These are phyloP conservation scores for Cenchrus fungigraminus DNA, from an alignment of 176 grass and related monocot species.

Conservation along the genomic window DNA sequence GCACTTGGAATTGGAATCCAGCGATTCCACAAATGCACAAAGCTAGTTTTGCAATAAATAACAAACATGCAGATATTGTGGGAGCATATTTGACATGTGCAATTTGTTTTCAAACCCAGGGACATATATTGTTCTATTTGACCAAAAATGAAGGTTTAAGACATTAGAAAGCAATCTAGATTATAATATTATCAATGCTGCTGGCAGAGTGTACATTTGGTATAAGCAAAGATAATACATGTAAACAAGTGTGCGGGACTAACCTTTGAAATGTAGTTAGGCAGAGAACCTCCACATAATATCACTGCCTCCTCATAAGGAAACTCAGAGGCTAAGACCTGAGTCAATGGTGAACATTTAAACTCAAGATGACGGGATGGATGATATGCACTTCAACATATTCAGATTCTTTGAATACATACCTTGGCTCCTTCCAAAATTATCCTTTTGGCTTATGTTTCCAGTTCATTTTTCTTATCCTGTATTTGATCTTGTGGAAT, in stretches of 20 bases:
- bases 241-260: background rate
- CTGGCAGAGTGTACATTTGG: background rate
- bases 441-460: too few relatives aligned
- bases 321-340: constrained; percentile 59
- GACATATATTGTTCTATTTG: too few relatives aligned
- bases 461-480: too few relatives aligned
- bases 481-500: too few relatives aligned
- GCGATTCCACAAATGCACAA: too few relatives aligned
- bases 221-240: background rate
- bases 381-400: background rate
- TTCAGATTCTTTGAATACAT: background rate
- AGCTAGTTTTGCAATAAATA: too few relatives aligned
- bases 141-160: too few relatives aligned
- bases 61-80: too few relatives aligned
- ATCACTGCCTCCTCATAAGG: constrained; percentile 72
- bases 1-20: too few relatives aligned
- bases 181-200: background rate
- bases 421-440: too few relatives aligned
- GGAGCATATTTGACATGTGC: too few relatives aligned
- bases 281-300: constrained; percentile 77
- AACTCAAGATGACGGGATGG: background rate
- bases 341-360: constrained; percentile 26
- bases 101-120: too few relatives aligned
- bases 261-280: constrained; percentile 86
- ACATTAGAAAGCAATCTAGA: background rate